Conservation (phyloP, 164 flowering plant genomes). For the Vitis rotundifolia region DNA sequence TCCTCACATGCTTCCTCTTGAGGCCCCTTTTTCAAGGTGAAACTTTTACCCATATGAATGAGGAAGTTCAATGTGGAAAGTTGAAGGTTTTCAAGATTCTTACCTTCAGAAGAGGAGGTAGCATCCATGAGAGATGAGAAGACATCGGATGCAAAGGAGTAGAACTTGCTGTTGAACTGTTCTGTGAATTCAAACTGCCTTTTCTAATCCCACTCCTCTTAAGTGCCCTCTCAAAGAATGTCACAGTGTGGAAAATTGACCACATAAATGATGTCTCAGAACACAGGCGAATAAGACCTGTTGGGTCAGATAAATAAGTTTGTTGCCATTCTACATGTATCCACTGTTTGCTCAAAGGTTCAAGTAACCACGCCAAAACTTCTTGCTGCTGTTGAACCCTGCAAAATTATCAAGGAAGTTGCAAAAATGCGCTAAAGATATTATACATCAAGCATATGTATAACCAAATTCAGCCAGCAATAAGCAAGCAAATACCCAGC, state of each 20-base stretch:
- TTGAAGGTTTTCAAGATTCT: slow-evolving; percentile 12
- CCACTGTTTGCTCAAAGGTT: slow-evolving; percentile 93
- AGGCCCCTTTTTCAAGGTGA: neutral
- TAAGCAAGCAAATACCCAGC: slow-evolving; percentile 69
- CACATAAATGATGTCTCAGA: slow-evolving; percentile 75
- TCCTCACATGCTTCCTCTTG: neutral
- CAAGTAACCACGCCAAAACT: slow-evolving; percentile 92
- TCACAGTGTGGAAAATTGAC: slow-evolving; percentile 87
- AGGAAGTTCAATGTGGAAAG: slow-evolving; percentile 1
- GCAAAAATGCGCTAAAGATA: neutral
- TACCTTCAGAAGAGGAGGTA: slow-evolving; percentile 93
- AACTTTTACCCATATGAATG: neutral
- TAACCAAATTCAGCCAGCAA: neutral
- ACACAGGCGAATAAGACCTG: slow-evolving; percentile 68
- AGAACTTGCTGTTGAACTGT: slow-evolving; percentile 29
- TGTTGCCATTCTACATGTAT: slow-evolving; percentile 81
- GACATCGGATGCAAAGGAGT: slow-evolving; percentile 71
- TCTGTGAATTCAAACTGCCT: slow-evolving; percentile 40
- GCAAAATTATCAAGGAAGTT: slow-evolving; percentile 21
- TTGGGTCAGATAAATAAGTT: slow-evolving; percentile 76
- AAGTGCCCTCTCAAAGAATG: slow-evolving; percentile 96
- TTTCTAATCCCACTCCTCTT: slow-evolving; percentile 84
- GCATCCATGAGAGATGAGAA: slow-evolving; percentile 90
- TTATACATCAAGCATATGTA: neutral
- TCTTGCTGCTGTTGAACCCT: slow-evolving; percentile 93